phyloP scores from a whole-genome alignment of 495 filamentous ascomycete genomes.

The Penicillium desertorum region DNA sequence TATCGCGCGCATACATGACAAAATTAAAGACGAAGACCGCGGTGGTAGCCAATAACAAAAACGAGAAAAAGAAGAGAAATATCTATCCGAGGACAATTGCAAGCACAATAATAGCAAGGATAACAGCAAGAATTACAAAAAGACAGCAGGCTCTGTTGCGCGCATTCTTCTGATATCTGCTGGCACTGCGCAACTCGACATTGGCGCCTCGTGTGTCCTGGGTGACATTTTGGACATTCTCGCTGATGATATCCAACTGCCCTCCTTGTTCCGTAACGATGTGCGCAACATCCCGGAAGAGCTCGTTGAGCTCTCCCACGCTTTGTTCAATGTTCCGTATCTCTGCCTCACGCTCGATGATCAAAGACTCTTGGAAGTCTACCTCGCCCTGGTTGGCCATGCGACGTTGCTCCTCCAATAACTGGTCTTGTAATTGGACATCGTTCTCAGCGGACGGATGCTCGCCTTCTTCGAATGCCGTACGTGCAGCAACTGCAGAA shows the following conservation, averaged over 20 bases:
- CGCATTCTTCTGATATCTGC: constrained; percentile 88
- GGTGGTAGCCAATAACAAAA: constrained; percentile 9
- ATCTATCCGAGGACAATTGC: constrained; percentile 68
- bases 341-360: constrained; percentile 92
- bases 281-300: constrained; percentile 94
- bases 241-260: constrained; percentile 80
- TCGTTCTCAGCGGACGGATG: constrained; percentile 34
- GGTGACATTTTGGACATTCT: constrained; percentile 79
- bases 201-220: constrained; percentile 82
- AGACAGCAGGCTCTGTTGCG: constrained; percentile 90
- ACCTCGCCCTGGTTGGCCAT: constrained; percentile 93
- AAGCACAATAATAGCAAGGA: constrained; percentile 82
- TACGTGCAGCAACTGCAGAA: constrained; percentile 74
- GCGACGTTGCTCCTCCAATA: constrained; percentile 74
- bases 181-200: constrained; percentile 76
- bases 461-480: constrained; percentile 62
- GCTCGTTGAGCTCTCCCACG: constrained; percentile 91
- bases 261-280: constrained; percentile 95
- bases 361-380: constrained; percentile 94
- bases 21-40: constrained; percentile 4
- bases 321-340: constrained; percentile 96
- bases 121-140: constrained; percentile 84
- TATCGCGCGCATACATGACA: constrained; percentile 31
- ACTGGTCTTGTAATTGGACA: constrained; percentile 58
- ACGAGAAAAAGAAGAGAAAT: constrained; percentile 1